Evolutionary conservation across 345 rosid genomes (phyloP).

Genomic region (Streptanthus diversifolius): DNA sequence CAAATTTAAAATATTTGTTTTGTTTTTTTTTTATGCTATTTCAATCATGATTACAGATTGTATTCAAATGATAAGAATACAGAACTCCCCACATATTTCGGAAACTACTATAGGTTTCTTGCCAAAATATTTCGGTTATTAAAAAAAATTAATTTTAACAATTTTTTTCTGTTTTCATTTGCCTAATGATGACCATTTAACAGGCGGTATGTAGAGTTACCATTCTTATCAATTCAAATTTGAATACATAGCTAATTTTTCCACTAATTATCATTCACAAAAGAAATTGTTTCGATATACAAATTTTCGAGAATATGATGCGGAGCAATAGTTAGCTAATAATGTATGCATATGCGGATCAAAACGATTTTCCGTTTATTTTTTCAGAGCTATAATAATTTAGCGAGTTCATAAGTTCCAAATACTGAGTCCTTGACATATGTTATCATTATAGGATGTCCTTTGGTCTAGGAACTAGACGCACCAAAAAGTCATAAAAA

Average conservation of each 20-base stretch:
- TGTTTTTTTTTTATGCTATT: background rate
- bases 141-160: too few relatives aligned
- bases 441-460: conserved; percentile 9
- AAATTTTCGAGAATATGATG: background rate
- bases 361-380: background rate
- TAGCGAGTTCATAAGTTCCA: background rate
- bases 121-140: background rate
- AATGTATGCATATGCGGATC: background rate
- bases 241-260: too few relatives aligned
- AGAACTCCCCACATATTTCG: background rate
- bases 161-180: too few relatives aligned
- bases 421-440: conserved; percentile 4
- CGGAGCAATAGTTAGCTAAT: background rate
- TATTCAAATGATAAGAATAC: background rate
- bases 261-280: background rate
- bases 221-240: background rate
- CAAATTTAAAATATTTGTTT: background rate
- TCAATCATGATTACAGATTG: background rate
- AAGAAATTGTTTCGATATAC: background rate
- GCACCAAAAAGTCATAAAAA: conserved; percentile 11
- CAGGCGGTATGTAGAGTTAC: too few relatives aligned
- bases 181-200: background rate
- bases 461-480: conserved; percentile 26
- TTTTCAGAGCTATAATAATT: background rate
- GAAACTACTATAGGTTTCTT: background rate